Evolutionary conservation across 2,329 filamentous ascomycete genomes (phyloP), one percentile per base, ranked within the genome.

Genomic region (Cercospora zeae-maydis): DNA sequence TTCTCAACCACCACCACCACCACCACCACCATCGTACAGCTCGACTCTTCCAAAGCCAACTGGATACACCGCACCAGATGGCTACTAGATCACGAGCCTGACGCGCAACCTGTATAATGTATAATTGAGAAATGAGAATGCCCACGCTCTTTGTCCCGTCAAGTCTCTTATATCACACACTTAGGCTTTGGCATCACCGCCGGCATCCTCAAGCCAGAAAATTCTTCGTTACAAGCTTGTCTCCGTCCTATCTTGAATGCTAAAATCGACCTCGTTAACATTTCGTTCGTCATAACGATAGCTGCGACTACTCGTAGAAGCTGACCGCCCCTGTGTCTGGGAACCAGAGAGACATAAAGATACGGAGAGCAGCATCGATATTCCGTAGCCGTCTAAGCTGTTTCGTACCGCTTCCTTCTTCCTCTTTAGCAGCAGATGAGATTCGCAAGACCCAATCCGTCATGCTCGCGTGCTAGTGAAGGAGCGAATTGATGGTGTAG

Each of bases 261-360:
- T 33, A 27, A 58, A 10, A 58, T 58, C 36, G 14, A 66, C 56
- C 56, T 64, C 64, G 27, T 66, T 62, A 27, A 27, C 47, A 33
- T 69, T 66, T 9, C 66, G n/a, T n/a, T n/a, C n/a, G n/a, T n/a
- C n/a, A n/a, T 64, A 27, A 69, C 66, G 1, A 69, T 63, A 8
- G 67, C 67, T 1, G 67, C 67, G 9, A 65, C 62, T 37, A 68
- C 66, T 30, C 68, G 66, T 2, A 68, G 49, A n/a, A 66, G 66
- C 45, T 63, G 62, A 16, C 67, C 67, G n/a, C 61, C 52, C 9
- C n/a, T n/a, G 65, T 66, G 30, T 64, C 66, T 24, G 61, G 63
- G 31, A 66, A 66, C 30, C 52, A 64, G 19, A 66, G 27, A 63
- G 63, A 67, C 55, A 67, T 67, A 19, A 64, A 53, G 14, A 64